Evolutionary conservation across 192 early-diverging fungal genomes (phyloP), one percentile per base, ranked within the genome.

Genomic region (Coemansia sp.): DNA sequence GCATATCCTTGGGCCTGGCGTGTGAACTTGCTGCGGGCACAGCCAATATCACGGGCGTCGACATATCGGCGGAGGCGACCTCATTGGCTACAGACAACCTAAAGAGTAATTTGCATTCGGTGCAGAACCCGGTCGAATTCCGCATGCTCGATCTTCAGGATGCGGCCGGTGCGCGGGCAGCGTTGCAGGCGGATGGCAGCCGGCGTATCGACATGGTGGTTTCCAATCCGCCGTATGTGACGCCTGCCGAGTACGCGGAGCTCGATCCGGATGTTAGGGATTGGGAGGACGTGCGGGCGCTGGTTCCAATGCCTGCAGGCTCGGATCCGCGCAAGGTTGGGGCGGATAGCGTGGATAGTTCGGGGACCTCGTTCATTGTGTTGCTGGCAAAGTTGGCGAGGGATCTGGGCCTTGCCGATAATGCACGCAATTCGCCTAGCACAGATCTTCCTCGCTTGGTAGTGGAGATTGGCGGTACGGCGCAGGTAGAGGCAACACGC

Each of bases 211-310:
- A 94, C 45, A 51, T 94, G 22, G 68, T 98, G n/a, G 80, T 92
- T 1, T 78, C 85, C 14, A 98, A 98, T 63, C 94, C 94, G 19
- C 94, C 94, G 1, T 94, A 98, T 54, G 79, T 98, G 25, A 71
- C 90, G 0, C 65, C 61, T 3, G 42, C 56, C 2, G 90, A 94
- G 51, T 89, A 88, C 40, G 47, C 47, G 1, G 41, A 35, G 2
- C 60, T 98, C 3, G 85, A 84, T 5, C 67, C 83, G 2, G 80
- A 82, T 37, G 89, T 98, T 1, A 75, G 75, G n/a, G 70, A 79
- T 20, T 98, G 91, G 91, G 94, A 98, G 58, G 91, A 94, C 51
- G 60, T 55, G 16, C 55, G 65, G 8, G 91, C 94, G 2, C 59
- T 98, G 7, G 56, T 90, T 2, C 68, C 68, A 3, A 26, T 41